Evolutionary conservation across 768 basidiomycete genomes (phyloP).

Genomic region (Xanthoconium stramineum): DNA sequence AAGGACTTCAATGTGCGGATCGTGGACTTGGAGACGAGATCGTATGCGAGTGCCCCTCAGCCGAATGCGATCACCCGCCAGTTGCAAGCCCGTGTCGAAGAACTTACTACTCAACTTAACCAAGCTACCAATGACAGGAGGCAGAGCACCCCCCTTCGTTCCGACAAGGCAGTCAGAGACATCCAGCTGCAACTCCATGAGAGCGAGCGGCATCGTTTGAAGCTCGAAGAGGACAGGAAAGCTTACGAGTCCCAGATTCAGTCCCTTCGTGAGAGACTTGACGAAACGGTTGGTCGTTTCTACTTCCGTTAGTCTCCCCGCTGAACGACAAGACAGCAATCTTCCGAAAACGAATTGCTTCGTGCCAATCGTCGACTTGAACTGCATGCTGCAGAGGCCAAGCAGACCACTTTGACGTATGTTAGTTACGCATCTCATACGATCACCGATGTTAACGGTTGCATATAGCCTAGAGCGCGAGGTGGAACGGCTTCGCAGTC

Average conservation of each 20-base stretch:
- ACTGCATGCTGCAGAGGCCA: slow-evolving; percentile 70
- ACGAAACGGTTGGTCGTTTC: slow-evolving; percentile 50
- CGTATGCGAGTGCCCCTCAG: slow-evolving; percentile 63
- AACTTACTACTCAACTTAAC: slow-evolving; percentile 49
- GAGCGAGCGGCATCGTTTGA: slow-evolving; percentile 55
- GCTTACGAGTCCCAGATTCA: slow-evolving; percentile 56
- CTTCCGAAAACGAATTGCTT: slow-evolving; percentile 61
- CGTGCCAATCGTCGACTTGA: slow-evolving; percentile 74
- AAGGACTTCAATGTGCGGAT: slow-evolving; percentile 83
- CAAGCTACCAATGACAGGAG: slow-evolving; percentile 42
- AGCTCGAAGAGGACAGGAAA: slow-evolving; percentile 65
- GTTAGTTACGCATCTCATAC: slow-evolving; percentile 20
- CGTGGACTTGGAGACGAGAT: slow-evolving; percentile 78
- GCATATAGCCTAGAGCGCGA: slow-evolving; percentile 56
- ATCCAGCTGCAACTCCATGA: slow-evolving; percentile 54
- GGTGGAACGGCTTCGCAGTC: slow-evolving; percentile 64
- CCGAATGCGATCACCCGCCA: slow-evolving; percentile 54
- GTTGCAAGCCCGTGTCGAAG: slow-evolving; percentile 69
- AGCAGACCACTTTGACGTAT: slow-evolving; percentile 66
- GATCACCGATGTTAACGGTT: slow-evolving; percentile 1
- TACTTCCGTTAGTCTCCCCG: not conserved
- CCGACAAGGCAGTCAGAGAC: slow-evolving; percentile 51
- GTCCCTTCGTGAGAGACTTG: slow-evolving; percentile 56
- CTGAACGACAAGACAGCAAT: slow-evolving; percentile 50
- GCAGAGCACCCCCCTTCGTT: slow-evolving; percentile 33